Evolutionary conservation across 306 rosid genomes (phyloP), one percentile per base, ranked within the genome.

Genomic region (Dalbergia oliveri): DNA sequence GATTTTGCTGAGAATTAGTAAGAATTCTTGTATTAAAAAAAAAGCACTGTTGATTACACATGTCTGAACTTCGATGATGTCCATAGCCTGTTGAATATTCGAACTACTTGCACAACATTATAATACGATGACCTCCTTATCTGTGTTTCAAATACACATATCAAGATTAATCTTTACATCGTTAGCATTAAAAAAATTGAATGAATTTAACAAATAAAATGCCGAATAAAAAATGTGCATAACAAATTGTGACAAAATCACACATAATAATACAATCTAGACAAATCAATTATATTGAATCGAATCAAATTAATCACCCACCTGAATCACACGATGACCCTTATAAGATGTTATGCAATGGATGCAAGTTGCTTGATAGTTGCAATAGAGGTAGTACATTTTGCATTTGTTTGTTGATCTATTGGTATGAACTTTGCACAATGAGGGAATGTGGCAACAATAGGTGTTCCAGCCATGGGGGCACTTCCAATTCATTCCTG

Each of bases 81-180:
- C 84, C 81, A 89, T 45, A 11, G 44, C 67, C 16, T 82, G 70
- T 11, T 87, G 62, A 81, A 91, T 84, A 45, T 91, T 93, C 1
- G 1, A 0, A 21, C 4, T 3, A 70, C 81, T 65, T 83, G 79
- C 9, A 91, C 90, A 45, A 83, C 91, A 35, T 89, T 83, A 9
- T 87, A 89, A 59, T 87, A 86, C 0, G 89, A 87, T 0, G 96
- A 89, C 66, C 88, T 81, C 67, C 96, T 88, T 16, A 91, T 81
- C 91, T 91, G 68, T 83, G 76, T 79, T 12, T 0, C 59, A 72
- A 15, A 2, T 33, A 0, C 59, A 79, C 53, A 4, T 59, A 31
- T 57, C 62, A 68, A n/a, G 35, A 68, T 44, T 64, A 41, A 41
- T 13, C 8, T 26, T 37, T 4, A 37, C 41, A 50, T 50, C 16